Evolutionary conservation across 169 alveolate genomes (phyloP).

Genomic region (Plasmodium falciparum): DNA sequence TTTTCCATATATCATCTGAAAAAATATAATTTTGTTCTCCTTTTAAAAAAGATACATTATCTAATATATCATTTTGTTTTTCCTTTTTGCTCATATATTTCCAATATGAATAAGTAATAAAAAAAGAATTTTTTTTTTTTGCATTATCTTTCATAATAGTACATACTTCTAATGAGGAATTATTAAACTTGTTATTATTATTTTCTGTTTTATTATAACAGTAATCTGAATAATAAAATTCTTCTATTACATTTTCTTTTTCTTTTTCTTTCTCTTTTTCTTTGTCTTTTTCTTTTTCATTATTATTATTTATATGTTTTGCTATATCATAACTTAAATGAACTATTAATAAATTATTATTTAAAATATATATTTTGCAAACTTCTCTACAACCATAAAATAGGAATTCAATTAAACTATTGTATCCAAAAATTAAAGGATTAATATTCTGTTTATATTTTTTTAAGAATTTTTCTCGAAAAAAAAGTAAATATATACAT

Average conservation of each 20-base stretch:
- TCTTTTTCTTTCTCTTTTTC: background rate
- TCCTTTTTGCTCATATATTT: constrained; percentile 9
- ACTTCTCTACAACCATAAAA: constrained; percentile 37
- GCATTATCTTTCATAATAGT: constrained; percentile 16
- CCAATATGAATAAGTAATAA: constrained; percentile 44
- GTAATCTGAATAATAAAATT: constrained; percentile 15
- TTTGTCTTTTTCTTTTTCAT: background rate
- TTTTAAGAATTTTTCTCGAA: constrained; percentile 26
- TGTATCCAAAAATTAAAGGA: constrained; percentile 11
- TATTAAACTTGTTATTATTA: constrained; percentile 4
- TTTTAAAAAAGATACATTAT: background rate
- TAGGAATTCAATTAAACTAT: constrained; percentile 26
- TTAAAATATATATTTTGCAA: constrained; percentile 16
- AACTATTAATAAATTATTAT: constrained; percentile 11
- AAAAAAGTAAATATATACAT: constrained; percentile 3
- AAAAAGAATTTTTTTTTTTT: constrained; percentile 11
- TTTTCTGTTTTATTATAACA: background rate
- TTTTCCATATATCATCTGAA: too few species aligned
- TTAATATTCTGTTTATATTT: background rate
- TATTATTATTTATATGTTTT: background rate
- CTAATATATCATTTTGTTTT: background rate
- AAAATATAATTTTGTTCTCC: background rate
- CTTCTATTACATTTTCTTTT: constrained; percentile 18
- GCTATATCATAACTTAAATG: constrained; percentile 19
- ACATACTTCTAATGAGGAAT: constrained; percentile 13